Evolutionary conservation across 768 basidiomycete genomes (phyloP), one percentile per base, ranked within the genome.

Genomic region (Psilocybe cubensis): DNA sequence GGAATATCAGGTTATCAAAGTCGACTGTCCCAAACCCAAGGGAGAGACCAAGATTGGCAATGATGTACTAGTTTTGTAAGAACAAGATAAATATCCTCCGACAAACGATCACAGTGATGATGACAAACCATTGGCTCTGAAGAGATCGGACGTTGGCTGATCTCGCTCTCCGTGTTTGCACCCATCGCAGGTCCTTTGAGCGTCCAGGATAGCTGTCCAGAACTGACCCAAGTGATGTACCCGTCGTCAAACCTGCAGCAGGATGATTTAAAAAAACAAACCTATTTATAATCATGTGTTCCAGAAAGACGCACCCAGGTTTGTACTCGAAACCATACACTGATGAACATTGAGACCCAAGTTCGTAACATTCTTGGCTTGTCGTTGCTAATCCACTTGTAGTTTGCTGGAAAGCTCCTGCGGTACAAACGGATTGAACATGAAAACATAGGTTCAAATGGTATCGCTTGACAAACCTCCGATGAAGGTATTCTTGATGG

Each of bases 181-280:
- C 68, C 84, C 44, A 90, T 56, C 10, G 81, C 91, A 45, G 77
- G 68, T 9, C 80, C 82, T 33, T 81, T 78, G 59, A 92, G 61
- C 12, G 83, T 86, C 92, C 92, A 94, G 17, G 83, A 81, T 33
- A 77, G 71, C 64, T 85, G 72, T 47, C 77, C 80, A 58, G 86
- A 78, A 55, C 84, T 77, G 43, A 94, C 82, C 92, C 92, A 95
- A 21, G 83, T 78, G 58, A 94, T 89, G 70, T 93, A 94, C 9
- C 63, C 64, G 17, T 70, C 59, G 56, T 73, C 70, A 28, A 70
- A 68, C 3, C 70, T 70, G 44, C 24, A 20, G 23, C 17, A 28
- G n/a, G 18, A 54, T 35, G 49, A 18, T 18, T 17, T 27, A 20
- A 18, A 49, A 18, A 53, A 35, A 14, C 12, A 41, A 21, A 48